These are phyloP conservation scores for Helichrysum umbraculigerum DNA, from an alignment of 129 eudicot genomes.

Conservation along the genomic window DNA sequence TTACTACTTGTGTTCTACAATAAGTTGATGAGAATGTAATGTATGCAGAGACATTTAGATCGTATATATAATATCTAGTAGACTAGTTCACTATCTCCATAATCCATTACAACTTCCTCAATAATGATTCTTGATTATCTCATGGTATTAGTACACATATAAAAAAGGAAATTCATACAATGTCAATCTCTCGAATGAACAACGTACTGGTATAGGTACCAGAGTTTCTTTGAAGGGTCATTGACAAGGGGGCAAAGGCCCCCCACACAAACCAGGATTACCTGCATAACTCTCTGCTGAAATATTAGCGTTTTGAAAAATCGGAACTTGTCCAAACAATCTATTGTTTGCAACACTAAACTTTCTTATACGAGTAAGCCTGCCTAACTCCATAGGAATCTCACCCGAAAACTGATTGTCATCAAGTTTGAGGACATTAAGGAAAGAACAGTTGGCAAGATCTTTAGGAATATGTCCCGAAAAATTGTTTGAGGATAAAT, in stretches of 20 bases:
- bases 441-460: conserved; percentile 55
- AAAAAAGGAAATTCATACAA: too few relatives aligned
- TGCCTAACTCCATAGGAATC: conserved; percentile 44
- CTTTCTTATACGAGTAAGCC: conserved; percentile 13
- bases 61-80: too few relatives aligned
- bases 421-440: conserved; percentile 54
- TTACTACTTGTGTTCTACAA: too few relatives aligned
- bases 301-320: conserved; percentile 23
- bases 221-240: not conserved
- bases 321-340: conserved; percentile 61
- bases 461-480: conserved; percentile 51
- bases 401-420: conserved; percentile 55
- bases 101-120: too few relatives aligned
- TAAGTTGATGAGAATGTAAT: too few relatives aligned
- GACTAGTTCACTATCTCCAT: too few relatives aligned
- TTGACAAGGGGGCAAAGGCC: conserved; percentile 45
- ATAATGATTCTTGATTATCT: too few relatives aligned
- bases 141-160: too few relatives aligned
- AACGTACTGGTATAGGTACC: too few relatives aligned
- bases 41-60: too few relatives aligned
- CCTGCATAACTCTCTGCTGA: conserved; percentile 46
- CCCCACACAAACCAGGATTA: conserved; percentile 76
- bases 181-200: too few relatives aligned
- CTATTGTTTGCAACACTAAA: conserved; percentile 56
- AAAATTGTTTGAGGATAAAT: conserved; percentile 65